Conservation (phyloP, 2,329 filamentous ascomycete genomes). For the Alternaria brassicae region DNA sequence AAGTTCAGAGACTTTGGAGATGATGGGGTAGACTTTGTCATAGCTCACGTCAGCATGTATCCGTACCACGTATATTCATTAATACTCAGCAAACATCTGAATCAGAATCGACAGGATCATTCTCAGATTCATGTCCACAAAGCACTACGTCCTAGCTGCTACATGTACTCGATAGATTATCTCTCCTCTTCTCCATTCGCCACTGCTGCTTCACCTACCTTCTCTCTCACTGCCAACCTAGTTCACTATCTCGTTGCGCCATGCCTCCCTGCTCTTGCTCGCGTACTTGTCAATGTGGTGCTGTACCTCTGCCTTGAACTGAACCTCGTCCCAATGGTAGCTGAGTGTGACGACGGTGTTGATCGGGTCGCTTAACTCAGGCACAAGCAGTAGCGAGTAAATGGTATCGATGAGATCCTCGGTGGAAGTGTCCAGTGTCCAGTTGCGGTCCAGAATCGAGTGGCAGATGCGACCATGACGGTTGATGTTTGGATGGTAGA, state of each 20-base stretch:
- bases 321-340: slow-evolving; percentile 43
- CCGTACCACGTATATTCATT: background rate
- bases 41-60: background rate
- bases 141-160: background rate
- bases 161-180: background rate
- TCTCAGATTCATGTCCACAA: background rate
- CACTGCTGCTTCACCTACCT: background rate
- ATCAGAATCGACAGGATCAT: background rate
- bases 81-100: background rate
- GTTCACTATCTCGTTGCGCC: background rate
- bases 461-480: no score
- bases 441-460: no score
- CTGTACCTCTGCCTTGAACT: slow-evolving; percentile 41
- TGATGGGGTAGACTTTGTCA: background rate
- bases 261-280: slow-evolving; percentile 33
- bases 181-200: background rate
- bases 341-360: slow-evolving; percentile 44
- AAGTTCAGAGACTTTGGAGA: background rate
- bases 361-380: slow-evolving; percentile 39
- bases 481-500: no score
- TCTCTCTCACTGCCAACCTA: background rate
- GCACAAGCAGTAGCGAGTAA: slow-evolving; percentile 45
- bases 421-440: slow-evolving; percentile 27
- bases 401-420: slow-evolving; percentile 45
- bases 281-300: slow-evolving; percentile 36